Evolutionary conservation across 495 filamentous ascomycete genomes (phyloP).

Genomic region (Chaetomium fimeti): DNA sequence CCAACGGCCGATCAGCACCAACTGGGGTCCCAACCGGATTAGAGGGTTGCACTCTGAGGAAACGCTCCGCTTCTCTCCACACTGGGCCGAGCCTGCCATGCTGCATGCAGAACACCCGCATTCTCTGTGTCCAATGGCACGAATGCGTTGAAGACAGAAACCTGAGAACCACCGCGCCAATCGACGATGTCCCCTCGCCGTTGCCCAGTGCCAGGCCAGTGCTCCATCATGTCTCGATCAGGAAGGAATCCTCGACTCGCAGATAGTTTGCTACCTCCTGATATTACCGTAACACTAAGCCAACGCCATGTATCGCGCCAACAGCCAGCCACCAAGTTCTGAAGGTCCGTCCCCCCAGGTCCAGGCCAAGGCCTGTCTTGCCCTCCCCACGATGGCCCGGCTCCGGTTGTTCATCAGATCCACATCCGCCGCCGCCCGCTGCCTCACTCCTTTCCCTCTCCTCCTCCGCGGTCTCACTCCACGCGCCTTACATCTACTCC

Average conservation of each 20-base stretch:
- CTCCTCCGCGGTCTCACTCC: not conserved
- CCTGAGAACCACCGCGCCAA: constrained; percentile 1
- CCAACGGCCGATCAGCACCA: constrained; percentile 14
- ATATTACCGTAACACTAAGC: constrained; percentile 4
- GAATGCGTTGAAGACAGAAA: no score
- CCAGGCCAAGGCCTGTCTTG: constrained; percentile 2
- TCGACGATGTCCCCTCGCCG: constrained; percentile 1
- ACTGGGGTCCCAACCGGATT: constrained; percentile 6
- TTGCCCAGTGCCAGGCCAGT: not conserved
- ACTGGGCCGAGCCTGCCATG: not conserved
- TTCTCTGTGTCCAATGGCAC: not conserved
- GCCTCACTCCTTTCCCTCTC: constrained; percentile 14
- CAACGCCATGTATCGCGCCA: constrained; percentile 9
- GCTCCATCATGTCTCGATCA: constrained; percentile 7
- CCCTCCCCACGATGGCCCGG: constrained; percentile 11
- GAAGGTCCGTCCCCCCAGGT: not conserved
- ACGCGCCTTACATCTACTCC: constrained; percentile 5
- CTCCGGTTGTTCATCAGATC: constrained; percentile 8
- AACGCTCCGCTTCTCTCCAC: constrained; percentile 15
- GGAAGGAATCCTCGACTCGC: constrained; percentile 1
- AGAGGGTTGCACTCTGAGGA: constrained; percentile 11
- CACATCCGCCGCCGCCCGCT: not conserved
- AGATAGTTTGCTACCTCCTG: constrained; percentile 13
- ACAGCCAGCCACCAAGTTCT: constrained; percentile 20
- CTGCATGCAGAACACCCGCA: constrained; percentile 11